Conservation (phyloP, 2,329 filamentous ascomycete species). For the Sporothrix euskadiensis region DNA sequence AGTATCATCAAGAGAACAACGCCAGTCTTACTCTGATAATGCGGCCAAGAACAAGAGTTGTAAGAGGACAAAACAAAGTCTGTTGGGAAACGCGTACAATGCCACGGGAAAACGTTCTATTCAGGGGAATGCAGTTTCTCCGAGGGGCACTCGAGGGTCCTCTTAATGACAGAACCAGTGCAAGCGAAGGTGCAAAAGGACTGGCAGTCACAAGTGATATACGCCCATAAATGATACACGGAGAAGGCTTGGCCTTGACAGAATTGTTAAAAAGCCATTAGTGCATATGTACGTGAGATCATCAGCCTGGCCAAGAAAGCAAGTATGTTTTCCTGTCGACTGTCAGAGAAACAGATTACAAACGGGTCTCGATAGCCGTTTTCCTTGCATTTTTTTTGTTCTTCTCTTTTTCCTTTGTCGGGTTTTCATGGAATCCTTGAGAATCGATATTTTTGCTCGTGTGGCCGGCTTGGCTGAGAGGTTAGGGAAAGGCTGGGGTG, state of each 20-base stretch:
- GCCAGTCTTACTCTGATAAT: not conserved
- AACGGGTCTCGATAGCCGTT: no score
- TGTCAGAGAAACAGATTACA: not conserved
- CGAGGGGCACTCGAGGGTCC: not conserved
- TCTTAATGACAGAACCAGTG: no score
- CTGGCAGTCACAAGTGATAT: not conserved
- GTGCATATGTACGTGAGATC: conserved; percentile 2
- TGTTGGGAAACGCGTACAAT: no score
- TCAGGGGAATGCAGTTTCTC: not conserved
- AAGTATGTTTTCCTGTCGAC: not conserved
- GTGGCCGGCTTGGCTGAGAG: not conserved
- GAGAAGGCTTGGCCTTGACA: no score
- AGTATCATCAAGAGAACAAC: not conserved
- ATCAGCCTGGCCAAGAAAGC: not conserved
- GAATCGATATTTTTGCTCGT: not conserved
- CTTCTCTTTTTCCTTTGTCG: not conserved
- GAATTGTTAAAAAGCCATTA: not conserved
- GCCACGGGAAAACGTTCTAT: not conserved
- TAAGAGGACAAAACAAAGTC: not conserved
- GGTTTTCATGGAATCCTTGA: not conserved
- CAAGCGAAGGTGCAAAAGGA: not conserved
- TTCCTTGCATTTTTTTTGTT: not conserved
- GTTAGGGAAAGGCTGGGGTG: not conserved
- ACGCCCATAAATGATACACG: no score
- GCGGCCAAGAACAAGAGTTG: not conserved